These are phyloP conservation scores for Fragilaria radians DNA, from an alignment of 108 stramenopile species.

Conservation along the genomic window DNA sequence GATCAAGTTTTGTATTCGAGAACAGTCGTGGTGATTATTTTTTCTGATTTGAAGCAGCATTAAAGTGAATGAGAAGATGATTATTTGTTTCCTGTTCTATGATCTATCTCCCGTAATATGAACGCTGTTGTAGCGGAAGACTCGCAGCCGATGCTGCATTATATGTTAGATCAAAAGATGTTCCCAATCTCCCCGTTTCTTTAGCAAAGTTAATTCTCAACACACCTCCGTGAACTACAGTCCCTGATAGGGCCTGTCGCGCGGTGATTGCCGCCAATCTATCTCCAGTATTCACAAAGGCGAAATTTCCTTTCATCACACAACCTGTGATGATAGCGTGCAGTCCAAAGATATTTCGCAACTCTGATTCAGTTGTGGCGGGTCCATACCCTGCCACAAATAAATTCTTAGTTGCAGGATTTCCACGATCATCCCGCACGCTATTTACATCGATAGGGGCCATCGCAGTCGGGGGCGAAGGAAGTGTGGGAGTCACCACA, in stretches of 20 bases:
- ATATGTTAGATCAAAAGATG: slow-evolving; percentile 73
- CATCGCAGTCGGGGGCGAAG: not conserved
- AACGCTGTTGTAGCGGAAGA: not conserved
- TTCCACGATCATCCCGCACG: slow-evolving; percentile 80
- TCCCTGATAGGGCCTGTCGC: slow-evolving; percentile 52
- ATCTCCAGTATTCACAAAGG: slow-evolving; percentile 75
- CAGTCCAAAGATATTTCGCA: slow-evolving; percentile 54
- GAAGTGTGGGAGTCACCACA: not conserved
- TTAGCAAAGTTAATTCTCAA: slow-evolving; percentile 86
- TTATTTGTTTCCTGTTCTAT: no score
- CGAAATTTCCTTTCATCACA: slow-evolving; percentile 67
- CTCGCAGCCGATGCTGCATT: not conserved
- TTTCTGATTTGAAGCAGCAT: no score
- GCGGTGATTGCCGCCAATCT: slow-evolving; percentile 53
- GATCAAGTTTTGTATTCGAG: no score
- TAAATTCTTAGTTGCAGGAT: slow-evolving; percentile 80
- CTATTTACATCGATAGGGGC: slow-evolving; percentile 1
- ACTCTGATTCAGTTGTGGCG: slow-evolving; percentile 66
- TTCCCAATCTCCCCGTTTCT: slow-evolving; percentile 80
- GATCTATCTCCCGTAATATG: not conserved
- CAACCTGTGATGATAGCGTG: slow-evolving; percentile 59
- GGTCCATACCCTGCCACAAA: slow-evolving; percentile 85
- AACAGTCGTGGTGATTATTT: no score
- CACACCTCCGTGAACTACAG: slow-evolving; percentile 62
- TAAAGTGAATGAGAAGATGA: no score